phyloP scores from a whole-genome alignment of 1,284 basidiomycete species.

The Cutaneotrichosporon dermatis region DNA sequence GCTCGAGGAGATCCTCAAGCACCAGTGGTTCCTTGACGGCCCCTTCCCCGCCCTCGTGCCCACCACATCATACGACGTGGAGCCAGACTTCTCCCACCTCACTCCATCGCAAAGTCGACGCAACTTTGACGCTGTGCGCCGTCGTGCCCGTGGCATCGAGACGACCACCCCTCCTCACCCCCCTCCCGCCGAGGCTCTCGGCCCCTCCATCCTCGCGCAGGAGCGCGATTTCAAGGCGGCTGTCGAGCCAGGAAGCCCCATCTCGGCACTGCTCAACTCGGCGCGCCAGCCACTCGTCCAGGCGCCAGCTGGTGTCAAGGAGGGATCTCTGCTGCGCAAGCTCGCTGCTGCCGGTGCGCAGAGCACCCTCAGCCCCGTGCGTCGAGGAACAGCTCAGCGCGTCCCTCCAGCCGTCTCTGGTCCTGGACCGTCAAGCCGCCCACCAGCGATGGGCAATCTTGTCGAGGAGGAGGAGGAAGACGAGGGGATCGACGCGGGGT shows the following conservation, averaged over 20 bases:
- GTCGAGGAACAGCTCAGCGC: conserved; percentile 31
- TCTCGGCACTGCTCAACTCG: conserved; percentile 79
- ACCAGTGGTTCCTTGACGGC: conserved; percentile 79
- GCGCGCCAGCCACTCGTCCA: conserved; percentile 84
- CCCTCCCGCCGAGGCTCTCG: conserved; percentile 21
- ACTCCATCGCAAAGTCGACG: conserved; percentile 59
- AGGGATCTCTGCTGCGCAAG: conserved; percentile 59
- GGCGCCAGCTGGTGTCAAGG: conserved; percentile 52
- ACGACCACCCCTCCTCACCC: conserved; percentile 18
- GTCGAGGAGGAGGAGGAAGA: conserved; percentile 45
- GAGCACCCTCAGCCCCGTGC: conserved; percentile 41
- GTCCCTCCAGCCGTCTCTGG: conserved; percentile 3
- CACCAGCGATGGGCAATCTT: conserved; percentile 54
- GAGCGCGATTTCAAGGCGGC: conserved; percentile 95
- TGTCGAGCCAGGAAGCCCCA: conserved; percentile 89
- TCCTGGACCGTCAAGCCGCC: conserved; percentile 49
- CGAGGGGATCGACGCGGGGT: conserved; percentile 36
- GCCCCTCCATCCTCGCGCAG: conserved; percentile 64
- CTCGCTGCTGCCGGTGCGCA: conserved; percentile 48
- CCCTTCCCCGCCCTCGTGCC: conserved; percentile 78
- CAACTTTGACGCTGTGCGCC: conserved; percentile 58
- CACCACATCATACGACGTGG: conserved; percentile 64
- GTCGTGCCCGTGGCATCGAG: conserved; percentile 34
- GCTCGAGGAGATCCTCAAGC: conserved; percentile 77
- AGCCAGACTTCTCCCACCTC: conserved; percentile 71